Percentiles rank a stretch among this genome's conserved stretches.
Conservation (phyloP, 192 early-diverging fungal genomes). For the Coemansia pectinata region DNA sequence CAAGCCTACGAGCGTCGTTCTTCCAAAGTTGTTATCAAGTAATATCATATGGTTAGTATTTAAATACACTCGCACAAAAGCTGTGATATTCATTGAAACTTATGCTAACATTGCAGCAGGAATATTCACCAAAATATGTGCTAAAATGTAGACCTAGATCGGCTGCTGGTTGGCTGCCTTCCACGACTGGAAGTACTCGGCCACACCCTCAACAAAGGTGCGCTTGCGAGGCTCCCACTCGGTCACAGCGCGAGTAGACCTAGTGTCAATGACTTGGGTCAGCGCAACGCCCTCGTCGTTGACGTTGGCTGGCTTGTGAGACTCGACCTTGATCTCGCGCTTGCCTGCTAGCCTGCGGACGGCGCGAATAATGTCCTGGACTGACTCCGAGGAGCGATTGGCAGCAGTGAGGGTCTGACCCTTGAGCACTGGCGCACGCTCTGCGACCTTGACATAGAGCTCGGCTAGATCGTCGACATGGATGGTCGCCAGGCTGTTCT, state of each 20-base stretch:
- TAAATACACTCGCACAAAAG: background rate
- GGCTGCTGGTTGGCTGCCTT: conserved; percentile 6
- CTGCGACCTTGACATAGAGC: conserved; percentile 11
- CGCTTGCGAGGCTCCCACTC: conserved; percentile 18
- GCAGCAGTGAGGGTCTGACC: conserved; percentile 2
- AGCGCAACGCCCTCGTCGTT: conserved; percentile 1
- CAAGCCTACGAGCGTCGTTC: conserved; percentile 18
- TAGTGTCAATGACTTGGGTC: conserved; percentile 13
- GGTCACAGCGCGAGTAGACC: background rate
- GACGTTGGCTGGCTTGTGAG: background rate
- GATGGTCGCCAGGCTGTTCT: conserved; percentile 16
- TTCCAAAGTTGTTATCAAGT: background rate
- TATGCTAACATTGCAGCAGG: background rate
- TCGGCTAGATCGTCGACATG: conserved; percentile 18
- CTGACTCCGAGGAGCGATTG: conserved; percentile 7
- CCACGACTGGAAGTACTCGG: conserved; percentile 12
- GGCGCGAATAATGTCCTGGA: conserved; percentile 9
- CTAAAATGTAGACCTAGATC: background rate
- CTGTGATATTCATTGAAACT: background rate
- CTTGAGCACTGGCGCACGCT: conserved; percentile 5
- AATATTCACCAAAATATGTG: background rate
- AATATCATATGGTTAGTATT: background rate
- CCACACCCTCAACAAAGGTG: conserved; percentile 10
- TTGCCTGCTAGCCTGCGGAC: conserved; percentile 1
- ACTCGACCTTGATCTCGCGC: conserved; percentile 7